Percentiles rank a stretch among this genome's conserved stretches.
Conservation (phyloP, 192 early-diverging fungal genomes). For the Coemansia umbellata region DNA sequence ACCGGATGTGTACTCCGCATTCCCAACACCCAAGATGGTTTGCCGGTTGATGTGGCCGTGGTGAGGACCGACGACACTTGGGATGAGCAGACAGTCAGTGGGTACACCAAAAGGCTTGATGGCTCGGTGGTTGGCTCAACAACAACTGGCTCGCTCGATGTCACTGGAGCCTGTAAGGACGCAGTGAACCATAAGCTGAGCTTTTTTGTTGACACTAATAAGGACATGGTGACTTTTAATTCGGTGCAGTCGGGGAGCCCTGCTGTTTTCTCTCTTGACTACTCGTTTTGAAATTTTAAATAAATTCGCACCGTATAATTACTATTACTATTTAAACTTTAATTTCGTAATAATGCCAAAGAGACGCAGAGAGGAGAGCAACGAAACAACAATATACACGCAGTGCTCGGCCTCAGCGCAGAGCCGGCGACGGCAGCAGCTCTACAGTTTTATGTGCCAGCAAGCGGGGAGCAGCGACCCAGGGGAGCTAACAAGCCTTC, state of each 20-base stretch:
- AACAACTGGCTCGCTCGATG: constrained; percentile 9
- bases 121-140: constrained; percentile 18
- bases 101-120: constrained; percentile 22
- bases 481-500: constrained; percentile 9
- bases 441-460: background rate
- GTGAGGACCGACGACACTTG: constrained; percentile 32
- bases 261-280: constrained; percentile 23
- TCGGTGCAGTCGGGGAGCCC: constrained; percentile 40
- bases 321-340: no score
- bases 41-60: constrained; percentile 16
- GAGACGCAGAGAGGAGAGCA: no score
- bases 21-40: no score
- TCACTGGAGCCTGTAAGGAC: constrained; percentile 23
- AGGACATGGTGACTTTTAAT: constrained; percentile 23
- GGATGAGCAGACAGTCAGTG: constrained; percentile 41
- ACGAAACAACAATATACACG: no score
- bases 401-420: constrained; percentile 20
- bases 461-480: no score
- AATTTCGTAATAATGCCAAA: no score
- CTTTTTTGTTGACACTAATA: constrained; percentile 36
- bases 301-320: no score
- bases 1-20: constrained; percentile 25
- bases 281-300: constrained; percentile 2
- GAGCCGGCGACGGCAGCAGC: constrained; percentile 26
- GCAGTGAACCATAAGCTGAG: constrained; percentile 27